phyloP scores from a whole-genome alignment of 768 basidiomycete genomes.

The Mycena vulgaris region DNA sequence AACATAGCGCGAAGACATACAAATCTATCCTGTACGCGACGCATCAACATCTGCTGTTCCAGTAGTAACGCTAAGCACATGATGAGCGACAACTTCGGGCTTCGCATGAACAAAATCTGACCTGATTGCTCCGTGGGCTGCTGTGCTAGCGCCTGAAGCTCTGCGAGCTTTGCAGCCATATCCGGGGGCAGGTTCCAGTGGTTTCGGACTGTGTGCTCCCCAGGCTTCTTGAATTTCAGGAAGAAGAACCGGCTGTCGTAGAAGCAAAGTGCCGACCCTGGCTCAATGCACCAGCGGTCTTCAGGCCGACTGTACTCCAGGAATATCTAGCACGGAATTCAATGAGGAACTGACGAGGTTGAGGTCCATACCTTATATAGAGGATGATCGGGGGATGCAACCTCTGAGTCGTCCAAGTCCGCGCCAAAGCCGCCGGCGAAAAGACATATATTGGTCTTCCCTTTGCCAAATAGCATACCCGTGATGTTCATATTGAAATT shows the following conservation, averaged over 20 bases:
- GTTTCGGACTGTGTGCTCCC: neutral
- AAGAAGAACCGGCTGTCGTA: conserved; percentile 7
- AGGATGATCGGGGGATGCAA: neutral
- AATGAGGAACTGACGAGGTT: neutral
- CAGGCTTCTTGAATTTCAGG: neutral
- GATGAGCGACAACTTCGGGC: too few relatives aligned
- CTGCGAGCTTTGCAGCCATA: neutral
- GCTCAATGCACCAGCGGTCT: neutral
- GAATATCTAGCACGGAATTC: neutral
- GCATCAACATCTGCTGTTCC: too few relatives aligned
- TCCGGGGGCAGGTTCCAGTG: neutral
- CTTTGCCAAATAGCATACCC: neutral
- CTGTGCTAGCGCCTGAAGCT: neutral
- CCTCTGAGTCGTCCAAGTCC: neutral
- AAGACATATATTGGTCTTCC: neutral
- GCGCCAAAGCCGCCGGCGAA: neutral
- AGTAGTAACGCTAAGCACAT: too few relatives aligned
- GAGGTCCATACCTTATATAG: neutral
- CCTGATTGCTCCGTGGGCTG: neutral
- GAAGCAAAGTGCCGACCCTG: neutral
- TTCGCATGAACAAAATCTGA: too few relatives aligned
- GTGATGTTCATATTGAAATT: neutral
- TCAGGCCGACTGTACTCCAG: neutral
- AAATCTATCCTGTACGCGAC: too few relatives aligned
- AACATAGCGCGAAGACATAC: too few relatives aligned